phyloP scores from a whole-genome alignment of 768 basidiomycete species.

The Chalciporus chontae region DNA sequence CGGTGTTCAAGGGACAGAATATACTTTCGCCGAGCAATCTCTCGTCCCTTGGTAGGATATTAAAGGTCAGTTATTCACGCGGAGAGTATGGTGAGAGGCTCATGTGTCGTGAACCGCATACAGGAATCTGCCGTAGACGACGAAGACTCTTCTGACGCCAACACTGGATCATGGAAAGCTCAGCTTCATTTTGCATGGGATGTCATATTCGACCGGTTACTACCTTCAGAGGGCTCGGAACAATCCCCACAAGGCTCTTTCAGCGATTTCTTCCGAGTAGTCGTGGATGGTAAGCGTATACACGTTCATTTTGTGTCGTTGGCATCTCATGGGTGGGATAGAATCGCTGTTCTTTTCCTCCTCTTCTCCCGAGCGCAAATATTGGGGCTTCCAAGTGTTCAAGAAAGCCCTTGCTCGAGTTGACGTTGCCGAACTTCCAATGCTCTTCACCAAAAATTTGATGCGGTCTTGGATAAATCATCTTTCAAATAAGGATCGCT shows the following conservation, averaged over 20 bases:
- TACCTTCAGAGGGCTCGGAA: conserved; percentile 44
- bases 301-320: neutral
- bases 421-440: conserved; percentile 62
- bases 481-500: conserved; percentile 81
- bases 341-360: conserved; percentile 85
- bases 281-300: conserved; percentile 77
- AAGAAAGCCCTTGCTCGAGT: conserved; percentile 72
- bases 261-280: conserved; percentile 86
- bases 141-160: conserved; percentile 48
- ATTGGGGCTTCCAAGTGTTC: conserved; percentile 95
- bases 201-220: conserved; percentile 70
- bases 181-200: conserved; percentile 93
- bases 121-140: conserved; percentile 61
- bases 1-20: conserved; percentile 73
- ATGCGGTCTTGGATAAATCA: conserved; percentile 98
- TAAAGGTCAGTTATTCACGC: conserved; percentile 59
- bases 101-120: neutral
- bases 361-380: conserved; percentile 84
- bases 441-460: conserved; percentile 92
- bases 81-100: conserved; percentile 5
- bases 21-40: conserved; percentile 73
- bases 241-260: conserved; percentile 54
- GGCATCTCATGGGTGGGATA: conserved; percentile 28
- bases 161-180: conserved; percentile 74
- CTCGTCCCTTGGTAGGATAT: conserved; percentile 62